Conservation (phyloP, 1,284 basidiomycete species). For the Thelephora terrestris region DNA sequence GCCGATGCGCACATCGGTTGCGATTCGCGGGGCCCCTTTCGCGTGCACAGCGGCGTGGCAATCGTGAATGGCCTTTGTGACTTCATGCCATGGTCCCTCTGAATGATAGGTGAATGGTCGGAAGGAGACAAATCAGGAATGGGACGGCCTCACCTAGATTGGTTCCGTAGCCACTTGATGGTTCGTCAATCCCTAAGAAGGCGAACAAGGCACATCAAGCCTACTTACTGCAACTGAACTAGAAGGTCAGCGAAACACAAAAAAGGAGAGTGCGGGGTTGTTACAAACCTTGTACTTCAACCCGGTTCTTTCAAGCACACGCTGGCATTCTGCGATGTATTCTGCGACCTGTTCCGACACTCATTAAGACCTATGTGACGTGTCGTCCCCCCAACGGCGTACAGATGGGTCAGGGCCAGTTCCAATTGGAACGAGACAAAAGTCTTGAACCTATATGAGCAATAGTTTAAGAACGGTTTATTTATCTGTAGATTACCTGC, state of each 20-base stretch:
- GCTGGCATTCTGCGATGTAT: conserved; percentile 70
- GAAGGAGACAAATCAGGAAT: not conserved
- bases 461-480: conserved; percentile 1
- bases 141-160: conserved; percentile 54
- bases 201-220: conserved; percentile 17
- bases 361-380: conserved; percentile 6
- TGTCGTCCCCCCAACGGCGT: conserved; percentile 9
- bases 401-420: conserved; percentile 57
- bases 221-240: conserved; percentile 71
- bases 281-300: conserved; percentile 64
- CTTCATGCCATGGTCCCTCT: conserved; percentile 82
- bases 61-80: conserved; percentile 72
- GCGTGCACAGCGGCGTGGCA: conserved; percentile 85
- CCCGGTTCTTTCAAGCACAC: conserved; percentile 73
- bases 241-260: conserved; percentile 4
- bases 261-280: not conserved
- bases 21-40: conserved; percentile 60
- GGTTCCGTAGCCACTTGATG: conserved; percentile 75
- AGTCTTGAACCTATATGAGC: conserved; percentile 37
- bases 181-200: not conserved
- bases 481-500: conserved; percentile 33
- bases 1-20: conserved; percentile 89
- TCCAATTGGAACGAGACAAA: conserved; percentile 77
- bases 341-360: conserved; percentile 45
- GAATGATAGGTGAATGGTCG: conserved; percentile 1